phyloP scores from a whole-genome alignment of 305 asterid species.

The Fraxinus sp. region DNA sequence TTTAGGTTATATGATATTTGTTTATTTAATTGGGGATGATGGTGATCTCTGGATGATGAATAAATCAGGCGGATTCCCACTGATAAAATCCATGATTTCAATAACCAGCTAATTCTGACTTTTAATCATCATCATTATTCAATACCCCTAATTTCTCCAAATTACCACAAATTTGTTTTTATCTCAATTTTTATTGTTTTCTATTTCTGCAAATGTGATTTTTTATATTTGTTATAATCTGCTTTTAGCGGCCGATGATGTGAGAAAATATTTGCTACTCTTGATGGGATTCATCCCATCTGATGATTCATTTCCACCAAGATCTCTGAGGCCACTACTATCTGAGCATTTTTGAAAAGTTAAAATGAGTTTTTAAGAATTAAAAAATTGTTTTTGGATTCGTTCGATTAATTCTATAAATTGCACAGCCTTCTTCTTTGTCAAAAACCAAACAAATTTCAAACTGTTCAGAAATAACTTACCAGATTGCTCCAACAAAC shows the following conservation, averaged over 20 bases:
- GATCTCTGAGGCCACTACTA: slow-evolving; percentile 59
- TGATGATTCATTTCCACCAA: slow-evolving; percentile 69
- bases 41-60: slow-evolving; percentile 49
- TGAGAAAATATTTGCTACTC: slow-evolving; percentile 69
- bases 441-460: no score
- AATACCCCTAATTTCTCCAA: neutral
- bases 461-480: no score
- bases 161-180: neutral
- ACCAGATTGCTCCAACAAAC: no score
- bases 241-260: slow-evolving; percentile 43
- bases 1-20: neutral
- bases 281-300: slow-evolving; percentile 46
- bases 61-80: slow-evolving; percentile 68
- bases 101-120: slow-evolving; percentile 67
- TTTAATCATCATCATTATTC: neutral
- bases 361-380: no score
- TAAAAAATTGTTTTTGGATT: no score
- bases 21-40: neutral
- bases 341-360: no score
- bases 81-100: slow-evolving; percentile 42
- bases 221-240: neutral
- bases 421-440: no score
- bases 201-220: neutral
- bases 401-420: no score
- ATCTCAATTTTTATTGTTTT: neutral